Conservation (phyloP, 257 asterid species). For the Thymus quinquecostatus region DNA sequence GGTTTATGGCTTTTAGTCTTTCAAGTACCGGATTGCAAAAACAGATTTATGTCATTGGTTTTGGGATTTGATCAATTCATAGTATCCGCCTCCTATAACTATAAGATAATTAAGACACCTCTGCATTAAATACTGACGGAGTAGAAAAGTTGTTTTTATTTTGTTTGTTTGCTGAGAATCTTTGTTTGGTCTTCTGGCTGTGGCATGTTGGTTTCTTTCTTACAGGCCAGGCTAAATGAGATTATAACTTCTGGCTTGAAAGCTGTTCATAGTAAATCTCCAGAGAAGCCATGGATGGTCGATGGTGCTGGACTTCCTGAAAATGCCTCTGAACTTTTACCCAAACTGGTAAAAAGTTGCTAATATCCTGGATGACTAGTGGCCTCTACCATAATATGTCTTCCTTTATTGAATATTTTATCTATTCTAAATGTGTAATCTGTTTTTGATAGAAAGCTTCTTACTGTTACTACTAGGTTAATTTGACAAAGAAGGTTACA, state of each 20-base stretch:
- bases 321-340: slow-evolving; percentile 80
- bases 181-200: slow-evolving; percentile 12
- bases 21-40: background rate
- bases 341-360: slow-evolving; percentile 58
- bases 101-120: background rate
- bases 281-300: slow-evolving; percentile 84
- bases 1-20: slow-evolving; percentile 1
- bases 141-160: background rate
- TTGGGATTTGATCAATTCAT: background rate
- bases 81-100: background rate
- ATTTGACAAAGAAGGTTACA: slow-evolving; percentile 85
- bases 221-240: slow-evolving; percentile 80
- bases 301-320: slow-evolving; percentile 97
- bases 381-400: slow-evolving; percentile 6
- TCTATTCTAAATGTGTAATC: background rate
- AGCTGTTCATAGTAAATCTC: slow-evolving; percentile 35
- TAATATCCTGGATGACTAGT: slow-evolving; percentile 18
- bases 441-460: background rate
- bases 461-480: slow-evolving; percentile 51
- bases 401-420: too few relatives aligned
- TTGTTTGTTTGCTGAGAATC: background rate
- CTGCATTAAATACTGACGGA: background rate
- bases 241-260: slow-evolving; percentile 75
- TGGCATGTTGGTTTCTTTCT: slow-evolving; percentile 11
- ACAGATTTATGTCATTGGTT: background rate